These are phyloP conservation scores for Myxozyma vanderwaltii DNA, from an alignment of 805 yeast species.

Conservation along the genomic window DNA sequence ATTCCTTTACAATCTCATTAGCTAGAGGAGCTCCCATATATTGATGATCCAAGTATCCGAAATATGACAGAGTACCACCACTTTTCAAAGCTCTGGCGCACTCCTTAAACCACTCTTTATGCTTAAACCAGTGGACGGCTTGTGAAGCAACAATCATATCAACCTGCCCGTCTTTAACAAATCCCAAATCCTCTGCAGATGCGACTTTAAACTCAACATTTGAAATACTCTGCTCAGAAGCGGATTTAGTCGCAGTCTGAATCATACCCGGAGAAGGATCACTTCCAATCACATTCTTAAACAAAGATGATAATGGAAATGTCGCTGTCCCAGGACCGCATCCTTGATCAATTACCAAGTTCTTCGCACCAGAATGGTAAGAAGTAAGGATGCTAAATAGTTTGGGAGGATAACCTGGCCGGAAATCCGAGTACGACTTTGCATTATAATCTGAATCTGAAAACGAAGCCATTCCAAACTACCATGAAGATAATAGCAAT, in stretches of 20 bases:
- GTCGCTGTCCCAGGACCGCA: slow-evolving; percentile 83
- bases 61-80: slow-evolving; percentile 70
- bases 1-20: slow-evolving; percentile 55
- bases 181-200: slow-evolving; percentile 35
- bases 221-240: slow-evolving; percentile 34
- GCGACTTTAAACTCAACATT: slow-evolving; percentile 13
- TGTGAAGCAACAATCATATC: slow-evolving; percentile 81
- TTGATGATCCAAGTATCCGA: slow-evolving; percentile 78
- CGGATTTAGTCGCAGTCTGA: slow-evolving; percentile 45
- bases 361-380: slow-evolving; percentile 46
- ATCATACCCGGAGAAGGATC: slow-evolving; percentile 66
- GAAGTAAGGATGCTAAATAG: slow-evolving; percentile 50
- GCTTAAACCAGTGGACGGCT: slow-evolving; percentile 83
- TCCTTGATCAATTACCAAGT: slow-evolving; percentile 66
- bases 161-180: slow-evolving; percentile 43
- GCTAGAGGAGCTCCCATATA: slow-evolving; percentile 57
- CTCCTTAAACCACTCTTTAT: slow-evolving; percentile 54
- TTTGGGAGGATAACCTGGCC: slow-evolving; percentile 67
- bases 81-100: slow-evolving; percentile 54
- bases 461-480: slow-evolving; percentile 19
- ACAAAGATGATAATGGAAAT: slow-evolving; percentile 50
- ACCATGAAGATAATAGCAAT: too few relatives aligned
- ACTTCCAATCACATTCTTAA: slow-evolving; percentile 59
- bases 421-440: slow-evolving; percentile 51
- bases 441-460: slow-evolving; percentile 22